Evolutionary conservation across 2,329 filamentous ascomycete species (phyloP), one percentile per base, ranked within the genome.

Genomic region (Corynespora cassiicola): DNA sequence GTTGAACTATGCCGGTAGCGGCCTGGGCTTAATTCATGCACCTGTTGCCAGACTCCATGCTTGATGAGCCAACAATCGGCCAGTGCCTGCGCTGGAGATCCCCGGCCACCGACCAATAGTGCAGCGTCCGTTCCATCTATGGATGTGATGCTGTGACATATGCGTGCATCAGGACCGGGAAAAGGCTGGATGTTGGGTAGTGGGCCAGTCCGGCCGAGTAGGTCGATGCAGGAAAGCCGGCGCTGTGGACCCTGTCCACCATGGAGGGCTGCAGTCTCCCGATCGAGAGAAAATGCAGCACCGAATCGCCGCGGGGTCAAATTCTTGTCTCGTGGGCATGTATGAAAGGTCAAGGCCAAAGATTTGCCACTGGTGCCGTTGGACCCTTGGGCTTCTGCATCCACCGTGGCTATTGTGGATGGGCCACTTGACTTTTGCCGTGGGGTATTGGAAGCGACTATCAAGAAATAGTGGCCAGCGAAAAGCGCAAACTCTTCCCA

Each of bases 401-500:
- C 37, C 30, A 39, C 25, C 12, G 27, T 38, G 21, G 31, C 32
- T 32, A 27, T 27, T 16, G 28, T 38, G 42, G 33, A 23, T 25
- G 47, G 29, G 27, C 47, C 43, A 34, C 36, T 44, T 28, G 50
- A 33, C 20, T 29, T 22, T 12, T 18, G 26, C 38, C 41, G 30
- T 35, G 50, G 46, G 37, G 44, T 47, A 54, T 70, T 81, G 26
- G 72, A 77, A 10, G 89, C 88, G 14, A 82, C 75, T 7, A 95
- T 75, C 27, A 96, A 70, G 53, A 91, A 87, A 66, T 96, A 95
- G 67, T 96, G 91, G 21, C 84, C 84, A 2, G 81, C 83, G 65
- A 95, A 96, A 1, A 96, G 74, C 2, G 87, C 84, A 61, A 96
- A 90, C 58, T 96, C 92, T 67, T 97, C 92, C 90, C 90, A 96